Evolutionary conservation across 2,329 filamentous ascomycete genomes (phyloP), one percentile per base, ranked within the genome.

Genomic region (Cladophialophora psammophila): DNA sequence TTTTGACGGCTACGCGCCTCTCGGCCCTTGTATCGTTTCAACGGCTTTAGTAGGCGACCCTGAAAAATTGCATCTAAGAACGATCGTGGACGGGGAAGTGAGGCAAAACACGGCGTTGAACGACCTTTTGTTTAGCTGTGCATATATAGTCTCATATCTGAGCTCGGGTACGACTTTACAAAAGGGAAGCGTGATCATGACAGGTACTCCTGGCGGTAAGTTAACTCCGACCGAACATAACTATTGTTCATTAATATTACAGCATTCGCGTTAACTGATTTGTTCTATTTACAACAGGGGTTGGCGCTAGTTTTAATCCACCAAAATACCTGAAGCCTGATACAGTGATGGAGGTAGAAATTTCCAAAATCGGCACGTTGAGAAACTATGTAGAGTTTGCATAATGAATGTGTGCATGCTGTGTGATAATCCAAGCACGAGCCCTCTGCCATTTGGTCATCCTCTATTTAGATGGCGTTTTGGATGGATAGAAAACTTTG

Each of bases 1-100:
- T 1, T 76, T 80, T 26, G 78, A 80, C 60, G 71, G 70, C 5
- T 78, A 2, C 82, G 82, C 72, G 74, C 76, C 34, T 80, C 86
- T 66, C 79, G 79, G 80, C 0, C 79, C 78, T 0, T 70, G 72
- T 0, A 71, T 82, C 2, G 75, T 80, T 0, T 68, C 73, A 4
- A 55, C 75, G 0, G 31, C 64, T 0, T 8, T 89, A 60, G 58
- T 53, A 5, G 15, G 60, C 0, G 76, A 79, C 38, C 75, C 78
- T 1, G 73, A 72, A 0, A 79, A 80, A 15, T 9, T 58, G 20
- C 36, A n/a, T 13, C 36, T 58, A n/a, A n/a, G 36, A 31, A 58
- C 55, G 36, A 18, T 20, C 2, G 55, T 58, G n/a, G 42, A 58
- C 63, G 79, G 78, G 0, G 59, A 73, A 15, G 65, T 75, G 1